phyloP scores from a whole-genome alignment of 345 rosid genomes.

The Clarkia xantiana region DNA sequence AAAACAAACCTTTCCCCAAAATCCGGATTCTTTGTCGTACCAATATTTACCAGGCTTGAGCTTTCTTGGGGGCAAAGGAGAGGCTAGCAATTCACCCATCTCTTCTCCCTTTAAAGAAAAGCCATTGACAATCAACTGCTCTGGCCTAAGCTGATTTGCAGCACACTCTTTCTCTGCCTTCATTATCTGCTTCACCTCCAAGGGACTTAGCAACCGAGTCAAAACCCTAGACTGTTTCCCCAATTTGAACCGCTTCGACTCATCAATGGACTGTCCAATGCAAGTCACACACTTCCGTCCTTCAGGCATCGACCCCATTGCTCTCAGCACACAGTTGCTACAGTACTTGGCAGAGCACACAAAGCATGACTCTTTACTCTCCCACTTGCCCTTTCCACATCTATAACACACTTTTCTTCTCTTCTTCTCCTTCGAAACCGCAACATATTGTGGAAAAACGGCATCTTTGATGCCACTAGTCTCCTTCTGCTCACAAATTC shows the following conservation, averaged over 20 bases:
- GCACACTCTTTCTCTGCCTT: conserved; percentile 90
- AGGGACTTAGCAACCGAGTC: conserved; percentile 70
- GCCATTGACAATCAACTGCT: conserved; percentile 84
- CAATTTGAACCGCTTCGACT: conserved; percentile 55
- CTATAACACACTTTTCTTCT: conserved; percentile 55
- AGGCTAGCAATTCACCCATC: conserved; percentile 70
- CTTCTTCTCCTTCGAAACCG: conserved; percentile 45
- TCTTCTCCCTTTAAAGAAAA: conserved; percentile 72
- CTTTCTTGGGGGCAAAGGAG: conserved; percentile 65
- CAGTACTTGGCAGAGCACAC: conserved; percentile 92
- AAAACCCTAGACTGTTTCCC: conserved; percentile 72
- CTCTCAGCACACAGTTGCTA: conserved; percentile 84
- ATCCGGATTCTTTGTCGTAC: conserved; percentile 98
- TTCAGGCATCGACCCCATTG: conserved; percentile 99
- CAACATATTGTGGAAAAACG: conserved; percentile 38
- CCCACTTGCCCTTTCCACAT: conserved; percentile 94
- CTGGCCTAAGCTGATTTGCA: conserved; percentile 89
- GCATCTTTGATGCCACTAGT: conserved; percentile 27
- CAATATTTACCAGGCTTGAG: conserved; percentile 92
- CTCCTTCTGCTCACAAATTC: conserved; percentile 31
- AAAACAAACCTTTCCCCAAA: conserved; percentile 79
- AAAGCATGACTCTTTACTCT: conserved; percentile 74
- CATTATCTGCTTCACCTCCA: conserved; percentile 97
- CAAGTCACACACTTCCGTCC: conserved; percentile 94
- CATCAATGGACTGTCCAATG: conserved; percentile 72